A percentile compares a stretch with the other conserved stretches of the same genome.
Evolutionary conservation across 2,329 filamentous ascomycete species (phyloP).

Genomic region (Basipetospora sp.): DNA sequence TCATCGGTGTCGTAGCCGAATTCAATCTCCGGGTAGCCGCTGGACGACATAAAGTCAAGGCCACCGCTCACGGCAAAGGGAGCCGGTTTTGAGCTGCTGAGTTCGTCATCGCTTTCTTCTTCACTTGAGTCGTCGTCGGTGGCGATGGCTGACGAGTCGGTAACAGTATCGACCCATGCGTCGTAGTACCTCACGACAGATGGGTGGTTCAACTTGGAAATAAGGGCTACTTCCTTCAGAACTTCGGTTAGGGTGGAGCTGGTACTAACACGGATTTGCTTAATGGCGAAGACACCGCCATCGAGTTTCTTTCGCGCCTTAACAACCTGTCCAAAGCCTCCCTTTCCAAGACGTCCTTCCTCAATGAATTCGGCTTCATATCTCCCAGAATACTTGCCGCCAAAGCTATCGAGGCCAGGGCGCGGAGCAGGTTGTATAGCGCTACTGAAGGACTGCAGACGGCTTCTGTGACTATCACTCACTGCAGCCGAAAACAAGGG

Average conservation of each 20-base stretch:
- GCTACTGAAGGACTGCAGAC: slow-evolving; percentile 18
- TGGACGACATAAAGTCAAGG: slow-evolving; percentile 86
- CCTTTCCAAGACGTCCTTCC: slow-evolving; percentile 75
- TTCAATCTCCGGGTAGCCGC: slow-evolving; percentile 59
- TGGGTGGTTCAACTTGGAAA: slow-evolving; percentile 87
- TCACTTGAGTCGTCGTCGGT: slow-evolving; percentile 40
- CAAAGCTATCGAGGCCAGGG: neutral
- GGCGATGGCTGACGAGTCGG: slow-evolving; percentile 23
- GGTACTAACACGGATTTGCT: slow-evolving; percentile 66
- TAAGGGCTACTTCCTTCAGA: slow-evolving; percentile 68
- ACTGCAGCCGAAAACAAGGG: slow-evolving; percentile 28
- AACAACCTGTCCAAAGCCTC: slow-evolving; percentile 90
- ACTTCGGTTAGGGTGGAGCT: slow-evolving; percentile 51
- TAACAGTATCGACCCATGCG: slow-evolving; percentile 74
- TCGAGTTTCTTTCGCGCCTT: slow-evolving; percentile 91
- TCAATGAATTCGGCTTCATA: slow-evolving; percentile 86
- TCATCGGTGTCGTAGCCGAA: slow-evolving; percentile 49
- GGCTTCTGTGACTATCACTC: neutral
- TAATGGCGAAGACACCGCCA: slow-evolving; percentile 85
- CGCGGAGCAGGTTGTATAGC: slow-evolving; percentile 12
- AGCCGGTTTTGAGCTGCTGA: slow-evolving; percentile 16
- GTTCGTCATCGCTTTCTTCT: slow-evolving; percentile 17
- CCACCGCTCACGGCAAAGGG: slow-evolving; percentile 56
- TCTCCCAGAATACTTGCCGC: slow-evolving; percentile 30
- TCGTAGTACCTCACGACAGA: slow-evolving; percentile 80